Percentiles rank a stretch among this genome's conserved stretches.
Evolutionary conservation across 257 asterid genomes (phyloP).

Genomic region (Solanum lignicaule): DNA sequence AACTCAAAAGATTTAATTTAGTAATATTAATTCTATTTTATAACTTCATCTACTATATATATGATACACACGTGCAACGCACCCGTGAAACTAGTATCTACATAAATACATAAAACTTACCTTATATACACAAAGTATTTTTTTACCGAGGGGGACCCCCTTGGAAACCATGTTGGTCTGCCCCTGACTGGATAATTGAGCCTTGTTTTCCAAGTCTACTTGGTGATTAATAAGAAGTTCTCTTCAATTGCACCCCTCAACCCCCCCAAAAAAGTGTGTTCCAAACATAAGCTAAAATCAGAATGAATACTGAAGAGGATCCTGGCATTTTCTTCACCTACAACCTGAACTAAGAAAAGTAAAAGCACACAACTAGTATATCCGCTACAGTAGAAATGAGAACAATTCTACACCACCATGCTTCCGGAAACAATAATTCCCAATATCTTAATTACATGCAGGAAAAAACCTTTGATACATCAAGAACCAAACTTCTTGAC

Average conservation of each 20-base stretch:
- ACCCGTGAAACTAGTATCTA: too few species aligned
- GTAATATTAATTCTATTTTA: too few species aligned
- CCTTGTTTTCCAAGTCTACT: not conserved
- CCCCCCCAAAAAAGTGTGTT: not conserved
- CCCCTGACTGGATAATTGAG: not conserved
- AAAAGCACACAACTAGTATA: not conserved
- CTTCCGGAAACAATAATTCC: not conserved
- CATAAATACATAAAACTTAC: too few species aligned
- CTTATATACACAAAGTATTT: too few species aligned
- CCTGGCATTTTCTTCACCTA: not conserved
- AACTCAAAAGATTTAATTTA: too few species aligned
- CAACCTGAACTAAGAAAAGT: not conserved
- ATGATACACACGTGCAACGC: too few species aligned
- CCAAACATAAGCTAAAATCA: not conserved
- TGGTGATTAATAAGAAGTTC: not conserved
- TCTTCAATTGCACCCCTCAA: not conserved
- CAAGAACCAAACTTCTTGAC: not conserved
- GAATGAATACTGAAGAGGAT: not conserved
- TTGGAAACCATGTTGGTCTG: too few species aligned
- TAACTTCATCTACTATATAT: too few species aligned
- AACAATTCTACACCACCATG: not conserved
- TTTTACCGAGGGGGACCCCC: too few species aligned
- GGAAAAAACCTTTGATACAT: not conserved
- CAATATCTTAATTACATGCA: not conserved
- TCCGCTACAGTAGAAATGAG: not conserved